Evolutionary conservation across 805 yeast genomes (phyloP).

Genomic region (Isabelozyma pseudorhagii): DNA sequence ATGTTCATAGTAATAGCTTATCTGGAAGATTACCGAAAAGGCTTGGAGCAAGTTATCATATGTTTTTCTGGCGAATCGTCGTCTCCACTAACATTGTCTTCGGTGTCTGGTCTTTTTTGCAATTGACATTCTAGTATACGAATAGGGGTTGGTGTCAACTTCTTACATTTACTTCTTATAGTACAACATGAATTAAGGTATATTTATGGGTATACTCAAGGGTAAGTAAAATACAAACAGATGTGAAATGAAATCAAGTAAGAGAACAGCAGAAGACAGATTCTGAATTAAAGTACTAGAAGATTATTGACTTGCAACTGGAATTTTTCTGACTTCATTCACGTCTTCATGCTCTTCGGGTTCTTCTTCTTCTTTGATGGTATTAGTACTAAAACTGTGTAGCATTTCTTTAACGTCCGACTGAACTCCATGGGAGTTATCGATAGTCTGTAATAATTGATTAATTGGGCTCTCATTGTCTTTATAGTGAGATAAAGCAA

Average conservation of each 20-base stretch:
- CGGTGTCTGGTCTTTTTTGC: too few relatives aligned
- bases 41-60: too few relatives aligned
- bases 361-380: slow-evolving; percentile 41
- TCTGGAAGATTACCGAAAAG: too few relatives aligned
- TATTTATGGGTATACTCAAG: too few relatives aligned
- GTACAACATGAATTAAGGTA: too few relatives aligned
- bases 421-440: slow-evolving; percentile 1
- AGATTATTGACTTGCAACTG: background rate
- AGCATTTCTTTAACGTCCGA: slow-evolving; percentile 12
- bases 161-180: too few relatives aligned
- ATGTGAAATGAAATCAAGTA: background rate
- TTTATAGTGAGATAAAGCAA: slow-evolving; percentile 32
- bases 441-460: slow-evolving; percentile 25
- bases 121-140: too few relatives aligned
- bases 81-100: too few relatives aligned
- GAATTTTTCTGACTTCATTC: background rate
- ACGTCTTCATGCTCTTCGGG: slow-evolving; percentile 17
- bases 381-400: slow-evolving; percentile 33
- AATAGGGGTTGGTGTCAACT: too few relatives aligned
- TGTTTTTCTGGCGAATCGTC: too few relatives aligned
- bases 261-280: background rate
- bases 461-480: slow-evolving; percentile 35
- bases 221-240: too few relatives aligned
- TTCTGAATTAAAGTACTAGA: background rate
- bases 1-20: too few relatives aligned